Evolutionary conservation across 2,329 filamentous ascomycete genomes (phyloP), one percentile per base, ranked within the genome.

Genomic region (Trichoderma endophyticum): DNA sequence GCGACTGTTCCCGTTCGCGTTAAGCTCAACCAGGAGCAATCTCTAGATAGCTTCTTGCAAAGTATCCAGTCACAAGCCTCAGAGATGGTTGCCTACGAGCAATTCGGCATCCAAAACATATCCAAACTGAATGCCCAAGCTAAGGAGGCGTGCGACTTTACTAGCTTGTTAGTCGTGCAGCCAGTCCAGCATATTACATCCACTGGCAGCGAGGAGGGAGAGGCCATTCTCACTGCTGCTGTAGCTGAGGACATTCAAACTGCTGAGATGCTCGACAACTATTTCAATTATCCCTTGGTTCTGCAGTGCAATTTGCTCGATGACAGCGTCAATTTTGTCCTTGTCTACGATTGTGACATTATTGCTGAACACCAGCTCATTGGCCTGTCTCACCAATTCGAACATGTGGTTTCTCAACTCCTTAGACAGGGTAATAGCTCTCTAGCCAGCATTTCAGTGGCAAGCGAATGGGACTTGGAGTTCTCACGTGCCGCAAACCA

Each of bases 71-170:
- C 57, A 12, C 73, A 77, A 21, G 63, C 59, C 15, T 62, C 67
- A n/a, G 43, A 72, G 3, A 74, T 75, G 72, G 73, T 76, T 24
- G 39, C 72, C 1, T 73, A 72, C 18, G 74, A 77, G 39, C 75
- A 77, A 18, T 73, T 66, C 6, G 77, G 77, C 18, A 72, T 78
- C 3, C 76, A 76, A n/a, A 73, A 75, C 24, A 77, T 78, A 34
- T 57, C 66, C 4, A 73, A 73, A 32, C 28, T 76, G 1, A 74
- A 63, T 65, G 18, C 71, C 4, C 67, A 67, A n/a, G 70, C 72
- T 11, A 72, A 71, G 14, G 70, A 71, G 3, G 74, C 74, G 3
- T 75, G 74, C 34, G 73, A 76, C 8, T 76, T 77, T 51, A 70
- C 69, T 26, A 76, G 71, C 43, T 62, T 76, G 32, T 67, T 78